A percentile compares a stretch with the other conserved stretches of the same genome.
Conservation (phyloP, 2,329 filamentous ascomycete species). For the Xylaria sp. region DNA sequence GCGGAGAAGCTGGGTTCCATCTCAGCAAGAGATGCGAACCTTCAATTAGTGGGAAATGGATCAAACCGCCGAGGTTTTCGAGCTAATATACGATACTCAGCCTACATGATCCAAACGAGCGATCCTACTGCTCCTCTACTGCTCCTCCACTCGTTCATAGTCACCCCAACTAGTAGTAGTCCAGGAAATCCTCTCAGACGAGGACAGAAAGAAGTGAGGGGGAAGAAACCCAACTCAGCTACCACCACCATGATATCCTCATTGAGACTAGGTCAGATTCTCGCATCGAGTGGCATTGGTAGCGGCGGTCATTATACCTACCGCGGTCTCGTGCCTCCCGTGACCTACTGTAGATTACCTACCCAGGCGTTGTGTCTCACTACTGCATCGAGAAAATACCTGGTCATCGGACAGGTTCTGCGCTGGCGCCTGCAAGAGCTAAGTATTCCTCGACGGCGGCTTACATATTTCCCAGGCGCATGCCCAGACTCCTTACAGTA, state of each 20-base stretch:
- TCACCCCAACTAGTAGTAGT: background rate
- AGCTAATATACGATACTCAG: background rate
- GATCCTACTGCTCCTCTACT: background rate
- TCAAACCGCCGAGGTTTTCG: background rate
- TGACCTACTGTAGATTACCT: background rate
- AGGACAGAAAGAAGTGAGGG: slow-evolving; percentile 5
- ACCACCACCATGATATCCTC: background rate
- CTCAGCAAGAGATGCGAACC: background rate
- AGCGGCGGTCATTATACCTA: background rate
- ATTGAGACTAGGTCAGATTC: background rate
- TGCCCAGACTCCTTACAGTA: background rate
- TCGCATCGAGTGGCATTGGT: background rate
- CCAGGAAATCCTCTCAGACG: background rate
- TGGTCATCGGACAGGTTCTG: slow-evolving; percentile 8
- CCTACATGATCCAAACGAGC: background rate
- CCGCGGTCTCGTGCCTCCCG: background rate
- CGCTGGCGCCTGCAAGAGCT: background rate
- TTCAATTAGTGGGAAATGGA: background rate
- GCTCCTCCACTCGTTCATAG: background rate
- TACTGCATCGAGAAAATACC: slow-evolving; percentile 14
- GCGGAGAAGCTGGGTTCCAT: too few species aligned
- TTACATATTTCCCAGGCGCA: too few species aligned
- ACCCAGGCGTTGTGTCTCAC: slow-evolving; percentile 11
- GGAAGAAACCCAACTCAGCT: slow-evolving; percentile 3
- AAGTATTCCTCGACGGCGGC: background rate